These are phyloP conservation scores for Trichoderma aggressivum DNA, from an alignment of 2,329 filamentous ascomycete genomes.

Conservation along the genomic window DNA sequence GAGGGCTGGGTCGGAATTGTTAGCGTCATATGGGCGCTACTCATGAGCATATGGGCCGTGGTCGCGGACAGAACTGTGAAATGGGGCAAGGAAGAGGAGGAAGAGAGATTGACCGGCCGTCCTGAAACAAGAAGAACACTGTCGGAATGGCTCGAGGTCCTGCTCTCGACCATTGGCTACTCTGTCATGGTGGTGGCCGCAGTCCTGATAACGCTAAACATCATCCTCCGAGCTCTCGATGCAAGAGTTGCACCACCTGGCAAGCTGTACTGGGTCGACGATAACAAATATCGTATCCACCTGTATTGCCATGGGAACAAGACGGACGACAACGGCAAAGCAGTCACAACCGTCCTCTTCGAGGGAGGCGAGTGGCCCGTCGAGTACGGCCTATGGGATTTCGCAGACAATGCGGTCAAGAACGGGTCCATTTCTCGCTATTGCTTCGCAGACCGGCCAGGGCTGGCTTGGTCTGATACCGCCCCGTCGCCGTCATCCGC, in stretches of 20 bases:
- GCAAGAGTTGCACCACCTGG: constrained; percentile 71
- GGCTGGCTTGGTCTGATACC: constrained; percentile 82
- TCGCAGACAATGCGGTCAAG: constrained; percentile 70
- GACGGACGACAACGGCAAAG: constrained; percentile 49
- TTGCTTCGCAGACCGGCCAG: constrained; percentile 94
- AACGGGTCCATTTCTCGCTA: constrained; percentile 84
- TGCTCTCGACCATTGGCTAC: constrained; percentile 70
- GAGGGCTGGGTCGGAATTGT: constrained; percentile 90
- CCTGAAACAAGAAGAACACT: constrained; percentile 80
- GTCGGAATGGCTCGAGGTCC: constrained; percentile 78
- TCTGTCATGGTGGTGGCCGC: constrained; percentile 64
- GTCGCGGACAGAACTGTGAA: constrained; percentile 76
- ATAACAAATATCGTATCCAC: constrained; percentile 81
- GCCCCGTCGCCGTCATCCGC: constrained; percentile 91
- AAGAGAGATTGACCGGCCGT: constrained; percentile 85
- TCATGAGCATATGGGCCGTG: constrained; percentile 77
- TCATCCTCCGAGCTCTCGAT: constrained; percentile 78
- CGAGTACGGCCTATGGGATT: constrained; percentile 74
- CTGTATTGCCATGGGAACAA: constrained; percentile 76
- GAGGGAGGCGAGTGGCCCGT: constrained; percentile 80
- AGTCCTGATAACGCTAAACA: constrained; percentile 72
- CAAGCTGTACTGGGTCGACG: constrained; percentile 74
- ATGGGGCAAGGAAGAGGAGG: constrained; percentile 91
- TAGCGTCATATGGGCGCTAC: constrained; percentile 74
- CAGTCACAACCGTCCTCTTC: constrained; percentile 75